A percentile compares a stretch with the other conserved stretches of the same genome.
Evolutionary conservation across 2,329 filamentous ascomycete species (phyloP).

Genomic region (Pseudonectria buxi): DNA sequence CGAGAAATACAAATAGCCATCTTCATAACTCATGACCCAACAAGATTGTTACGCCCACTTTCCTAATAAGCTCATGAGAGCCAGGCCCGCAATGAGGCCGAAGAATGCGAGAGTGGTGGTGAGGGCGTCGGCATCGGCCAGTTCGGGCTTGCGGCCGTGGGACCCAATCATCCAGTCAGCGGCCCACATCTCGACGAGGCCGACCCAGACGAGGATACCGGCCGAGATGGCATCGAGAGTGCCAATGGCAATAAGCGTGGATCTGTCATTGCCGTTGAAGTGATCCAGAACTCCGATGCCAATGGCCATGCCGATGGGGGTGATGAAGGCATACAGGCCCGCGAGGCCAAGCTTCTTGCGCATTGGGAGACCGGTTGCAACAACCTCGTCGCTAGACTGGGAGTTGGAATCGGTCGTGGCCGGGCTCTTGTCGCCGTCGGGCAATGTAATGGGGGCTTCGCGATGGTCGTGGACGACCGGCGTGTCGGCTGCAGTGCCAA

Average conservation of each 20-base stretch:
- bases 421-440: slow-evolving; percentile 22
- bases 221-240: slow-evolving; percentile 68
- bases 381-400: slow-evolving; percentile 5
- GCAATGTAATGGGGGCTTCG: slow-evolving; percentile 8
- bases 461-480: slow-evolving; percentile 17
- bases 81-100: slow-evolving; percentile 54
- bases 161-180: slow-evolving; percentile 59
- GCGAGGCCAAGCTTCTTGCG: slow-evolving; percentile 56
- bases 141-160: slow-evolving; percentile 36
- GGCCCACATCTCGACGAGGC: slow-evolving; percentile 73
- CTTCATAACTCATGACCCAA: slow-evolving; percentile 1
- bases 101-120: slow-evolving; percentile 44
- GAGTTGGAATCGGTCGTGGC: slow-evolving; percentile 16
- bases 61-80: slow-evolving; percentile 64
- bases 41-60: slow-evolving; percentile 57
- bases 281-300: slow-evolving; percentile 62
- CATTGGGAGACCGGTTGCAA: slow-evolving; percentile 26
- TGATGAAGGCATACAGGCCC: slow-evolving; percentile 59
- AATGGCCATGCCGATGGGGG: slow-evolving; percentile 74
- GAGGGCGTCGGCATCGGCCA: slow-evolving; percentile 43
- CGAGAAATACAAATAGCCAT: slow-evolving; percentile 1
- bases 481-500: slow-evolving; percentile 31
- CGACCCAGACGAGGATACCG: slow-evolving; percentile 74
- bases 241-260: slow-evolving; percentile 64
- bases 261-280: slow-evolving; percentile 67